Evolutionary conservation across 306 rosid species (phyloP).

Genomic region (Fragaria nilgerrensis): DNA sequence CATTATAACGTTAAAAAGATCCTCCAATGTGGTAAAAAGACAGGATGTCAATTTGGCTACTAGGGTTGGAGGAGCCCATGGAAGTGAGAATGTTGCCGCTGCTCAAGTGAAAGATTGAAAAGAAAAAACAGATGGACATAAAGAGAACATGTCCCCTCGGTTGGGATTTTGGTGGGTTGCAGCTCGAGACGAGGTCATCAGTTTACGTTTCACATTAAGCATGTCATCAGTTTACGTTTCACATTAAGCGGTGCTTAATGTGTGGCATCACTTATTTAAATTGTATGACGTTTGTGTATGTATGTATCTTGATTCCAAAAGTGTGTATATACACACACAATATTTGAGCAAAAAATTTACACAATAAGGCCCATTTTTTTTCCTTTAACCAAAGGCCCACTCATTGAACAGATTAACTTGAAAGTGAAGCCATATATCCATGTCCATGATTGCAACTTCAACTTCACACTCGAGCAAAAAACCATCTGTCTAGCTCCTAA

Average conservation of each 20-base stretch:
- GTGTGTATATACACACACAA: too few relatives aligned
- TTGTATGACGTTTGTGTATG: neutral
- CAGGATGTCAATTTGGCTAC: neutral
- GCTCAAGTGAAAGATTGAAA: neutral
- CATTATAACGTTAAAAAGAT: neutral
- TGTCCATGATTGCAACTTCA: neutral
- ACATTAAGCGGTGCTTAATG: neutral
- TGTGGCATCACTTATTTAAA: neutral
- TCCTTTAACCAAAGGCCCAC: slow-evolving; percentile 1
- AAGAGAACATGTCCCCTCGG: neutral
- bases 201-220: too few relatives aligned
- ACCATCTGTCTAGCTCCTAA: neutral
- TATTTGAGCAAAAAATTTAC: neutral
- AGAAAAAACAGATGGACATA: neutral
- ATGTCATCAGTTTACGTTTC: neutral
- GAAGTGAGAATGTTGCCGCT: neutral
- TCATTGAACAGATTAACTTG: neutral
- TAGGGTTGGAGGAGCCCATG: neutral
- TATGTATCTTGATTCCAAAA: too few relatives aligned
- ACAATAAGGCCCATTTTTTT: neutral
- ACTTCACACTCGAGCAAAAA: neutral
- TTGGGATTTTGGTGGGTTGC: neutral
- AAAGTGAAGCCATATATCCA: neutral
- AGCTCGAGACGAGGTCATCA: neutral
- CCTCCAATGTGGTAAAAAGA: neutral